These are phyloP conservation scores for Malus hybrid DNA, from an alignment of 331 rosid genomes.

Conservation along the genomic window DNA sequence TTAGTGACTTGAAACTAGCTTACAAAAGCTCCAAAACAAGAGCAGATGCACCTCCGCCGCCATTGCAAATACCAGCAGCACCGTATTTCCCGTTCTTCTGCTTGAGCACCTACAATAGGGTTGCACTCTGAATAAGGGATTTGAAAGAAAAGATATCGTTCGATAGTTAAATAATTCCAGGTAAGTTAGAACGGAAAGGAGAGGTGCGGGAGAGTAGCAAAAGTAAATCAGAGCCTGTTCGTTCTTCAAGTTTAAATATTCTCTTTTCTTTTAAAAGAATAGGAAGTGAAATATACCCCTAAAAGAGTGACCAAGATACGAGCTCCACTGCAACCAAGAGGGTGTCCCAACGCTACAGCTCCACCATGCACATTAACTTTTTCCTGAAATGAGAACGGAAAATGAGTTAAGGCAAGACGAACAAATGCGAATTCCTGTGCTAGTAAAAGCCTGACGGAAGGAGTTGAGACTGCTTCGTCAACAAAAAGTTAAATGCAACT, in stretches of 20 bases:
- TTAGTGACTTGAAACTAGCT: slow-evolving; percentile 14
- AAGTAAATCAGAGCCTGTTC: background rate
- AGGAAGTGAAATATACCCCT: slow-evolving; percentile 50
- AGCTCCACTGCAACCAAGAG: slow-evolving; percentile 99
- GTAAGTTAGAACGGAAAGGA: background rate
- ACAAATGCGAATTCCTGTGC: background rate
- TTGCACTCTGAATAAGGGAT: background rate
- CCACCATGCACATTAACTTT: slow-evolving; percentile 93
- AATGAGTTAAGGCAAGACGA: background rate
- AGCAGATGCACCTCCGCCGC: slow-evolving; percentile 99
- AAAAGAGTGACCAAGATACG: slow-evolving; percentile 92
- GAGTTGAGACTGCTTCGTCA: background rate
- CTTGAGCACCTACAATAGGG: slow-evolving; percentile 57
- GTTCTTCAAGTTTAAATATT: background rate
- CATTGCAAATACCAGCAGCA: slow-evolving; percentile 93
- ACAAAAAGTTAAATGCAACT: background rate
- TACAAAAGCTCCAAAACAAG: slow-evolving; percentile 84
- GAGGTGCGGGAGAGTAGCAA: background rate
- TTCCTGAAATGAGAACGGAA: slow-evolving; percentile 35
- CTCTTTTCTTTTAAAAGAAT: background rate
- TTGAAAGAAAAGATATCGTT: background rate
- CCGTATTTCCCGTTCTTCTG: slow-evolving; percentile 88
- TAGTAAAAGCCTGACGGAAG: background rate
- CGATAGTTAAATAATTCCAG: background rate
- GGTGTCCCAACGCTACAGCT: slow-evolving; percentile 94